Percentiles rank a stretch among this genome's conserved stretches.
Evolutionary conservation across 352 stramenopile genomes (phyloP).

Genomic region (Nothophytophthora sp.): DNA sequence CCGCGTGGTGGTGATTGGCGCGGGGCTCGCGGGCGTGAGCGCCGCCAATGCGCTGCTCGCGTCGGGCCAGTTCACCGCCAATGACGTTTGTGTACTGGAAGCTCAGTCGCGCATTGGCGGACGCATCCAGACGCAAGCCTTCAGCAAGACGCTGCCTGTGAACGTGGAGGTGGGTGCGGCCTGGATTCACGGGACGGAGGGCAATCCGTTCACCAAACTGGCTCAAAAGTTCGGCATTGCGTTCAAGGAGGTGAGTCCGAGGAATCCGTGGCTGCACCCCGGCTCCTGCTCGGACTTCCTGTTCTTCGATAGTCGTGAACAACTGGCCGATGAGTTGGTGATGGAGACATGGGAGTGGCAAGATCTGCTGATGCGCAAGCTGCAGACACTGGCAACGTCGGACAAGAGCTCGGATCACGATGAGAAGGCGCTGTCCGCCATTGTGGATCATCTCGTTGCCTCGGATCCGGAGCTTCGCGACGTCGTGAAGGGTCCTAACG

Average conservation of each 20-base stretch:
- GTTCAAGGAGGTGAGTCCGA: constrained; percentile 48
- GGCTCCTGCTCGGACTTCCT: constrained; percentile 46
- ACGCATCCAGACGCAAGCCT: constrained; percentile 45
- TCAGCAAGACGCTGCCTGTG: constrained; percentile 41
- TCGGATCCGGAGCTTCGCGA: constrained; percentile 19
- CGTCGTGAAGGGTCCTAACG: constrained; percentile 19
- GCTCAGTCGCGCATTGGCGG: constrained; percentile 50
- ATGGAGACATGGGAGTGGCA: constrained; percentile 48
- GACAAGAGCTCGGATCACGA: constrained; percentile 6
- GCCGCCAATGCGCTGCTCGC: constrained; percentile 39
- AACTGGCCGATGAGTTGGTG: constrained; percentile 29
- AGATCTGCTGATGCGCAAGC: constrained; percentile 41
- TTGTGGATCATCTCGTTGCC: constrained; percentile 37
- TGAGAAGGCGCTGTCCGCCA: constrained; percentile 28
- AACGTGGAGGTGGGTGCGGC: constrained; percentile 58
- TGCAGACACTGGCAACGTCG: constrained; percentile 36
- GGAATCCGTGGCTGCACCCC: constrained; percentile 64
- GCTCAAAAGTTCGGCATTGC: constrained; percentile 39
- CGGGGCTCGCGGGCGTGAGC: constrained; percentile 48
- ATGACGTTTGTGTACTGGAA: constrained; percentile 52
- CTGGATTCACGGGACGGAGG: constrained; percentile 59
- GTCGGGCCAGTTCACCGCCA: constrained; percentile 27
- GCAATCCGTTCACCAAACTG: constrained; percentile 43
- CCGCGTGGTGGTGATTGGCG: constrained; percentile 50
- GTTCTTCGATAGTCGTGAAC: constrained; percentile 32